Evolutionary conservation across 331 rosid genomes (phyloP), one percentile per base, ranked within the genome.

Genomic region (Pyracantha coccinea): DNA sequence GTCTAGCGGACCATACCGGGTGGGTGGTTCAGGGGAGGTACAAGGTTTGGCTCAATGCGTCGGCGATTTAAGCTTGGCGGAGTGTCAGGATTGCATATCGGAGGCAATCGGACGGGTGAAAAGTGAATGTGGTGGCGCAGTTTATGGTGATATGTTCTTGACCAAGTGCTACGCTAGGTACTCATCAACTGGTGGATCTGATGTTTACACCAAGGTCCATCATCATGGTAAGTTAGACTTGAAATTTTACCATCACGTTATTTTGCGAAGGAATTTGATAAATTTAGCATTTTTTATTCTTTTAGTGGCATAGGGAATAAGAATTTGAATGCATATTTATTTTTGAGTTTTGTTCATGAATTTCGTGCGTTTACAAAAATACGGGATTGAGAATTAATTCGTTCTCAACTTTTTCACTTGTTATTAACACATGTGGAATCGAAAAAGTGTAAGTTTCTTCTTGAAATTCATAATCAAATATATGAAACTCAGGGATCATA

Each of bases 41-140:
- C 89, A 67, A 66, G 98, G 98, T 1, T 62, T 89, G 91, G 89
- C 89, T 0, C 98, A 91, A 74, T 93, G 98, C 10, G 73, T 76
- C 0, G 96, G 98, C 2, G 98, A 93, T 59, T 66, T 93, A 83
- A 93, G 96, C 72, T 64, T 24, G 0, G 79, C 5, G 1, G 88
- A 86, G 88, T 93, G 98, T 62, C 92, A 86, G 78, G 98, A 91
- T 76, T 93, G 97, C 25, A 67, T 89, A 0, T 69, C 78, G 5
- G 90, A 89, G 27, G 97, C 98, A 1, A 80, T 93, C 80, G 77
- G 72, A 81, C 90, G 86, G 85, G 55, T 93, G 78, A 91, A 82
- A 29, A 88, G 74, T 33, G 97, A 93, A 14, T 93, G 97, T 29
- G 92, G 89, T 1, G 83, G 83, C 0, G 92, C 88, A 0, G 89